Conservation (phyloP, 345 rosid genomes). For the Citropsis articulata region DNA sequence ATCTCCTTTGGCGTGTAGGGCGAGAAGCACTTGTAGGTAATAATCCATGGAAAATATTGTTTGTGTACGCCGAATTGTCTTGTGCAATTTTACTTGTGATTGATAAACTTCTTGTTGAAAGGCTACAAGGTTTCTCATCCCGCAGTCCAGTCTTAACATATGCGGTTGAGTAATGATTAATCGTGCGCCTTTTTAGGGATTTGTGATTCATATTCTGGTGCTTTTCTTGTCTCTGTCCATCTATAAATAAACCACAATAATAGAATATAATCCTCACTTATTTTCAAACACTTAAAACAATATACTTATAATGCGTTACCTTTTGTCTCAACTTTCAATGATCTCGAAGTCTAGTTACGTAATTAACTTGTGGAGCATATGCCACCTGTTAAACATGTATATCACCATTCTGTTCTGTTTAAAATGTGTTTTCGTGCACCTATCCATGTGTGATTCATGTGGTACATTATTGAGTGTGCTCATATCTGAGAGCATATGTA, state of each 20-base stretch:
- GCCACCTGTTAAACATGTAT: background rate
- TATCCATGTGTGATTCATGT: background rate
- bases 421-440: slow-evolving; percentile 1
- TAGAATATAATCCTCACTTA: background rate
- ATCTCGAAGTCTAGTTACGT: background rate
- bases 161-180: background rate
- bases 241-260: too few relatives aligned
- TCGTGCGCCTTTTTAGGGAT: background rate
- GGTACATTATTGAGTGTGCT: background rate
- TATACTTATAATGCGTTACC: background rate
- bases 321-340: background rate
- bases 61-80: background rate
- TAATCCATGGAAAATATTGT: background rate
- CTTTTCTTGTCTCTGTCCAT: background rate
- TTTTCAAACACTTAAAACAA: background rate
- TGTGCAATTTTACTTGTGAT: background rate
- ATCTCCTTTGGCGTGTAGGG: background rate
- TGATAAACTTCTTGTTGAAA: background rate
- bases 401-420: background rate
- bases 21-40: background rate
- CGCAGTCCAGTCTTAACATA: background rate
- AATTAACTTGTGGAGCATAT: background rate
- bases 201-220: background rate
- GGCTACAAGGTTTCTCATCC: background rate
- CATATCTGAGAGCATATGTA: background rate